These are phyloP conservation scores for Verbascum thapsus DNA, from an alignment of 257 asterid genomes.

Conservation along the genomic window DNA sequence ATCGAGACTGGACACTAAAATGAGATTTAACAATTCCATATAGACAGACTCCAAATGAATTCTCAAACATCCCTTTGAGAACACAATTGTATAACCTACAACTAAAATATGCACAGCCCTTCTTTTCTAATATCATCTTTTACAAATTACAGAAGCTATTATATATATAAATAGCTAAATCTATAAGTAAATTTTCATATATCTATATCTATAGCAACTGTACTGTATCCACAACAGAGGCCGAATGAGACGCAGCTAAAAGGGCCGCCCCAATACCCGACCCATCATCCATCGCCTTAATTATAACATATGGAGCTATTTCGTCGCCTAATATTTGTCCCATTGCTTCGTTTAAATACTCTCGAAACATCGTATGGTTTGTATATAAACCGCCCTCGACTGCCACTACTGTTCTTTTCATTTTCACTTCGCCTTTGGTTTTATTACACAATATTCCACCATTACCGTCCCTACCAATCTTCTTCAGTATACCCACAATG, in stretches of 20 bases:
- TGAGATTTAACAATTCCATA: conserved; percentile 26
- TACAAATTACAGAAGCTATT: conserved; percentile 57
- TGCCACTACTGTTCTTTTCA: conserved; percentile 77
- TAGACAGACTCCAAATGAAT: conserved; percentile 24
- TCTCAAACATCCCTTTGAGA: conserved; percentile 26
- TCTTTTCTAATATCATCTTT: conserved; percentile 30
- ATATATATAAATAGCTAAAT: conserved; percentile 20
- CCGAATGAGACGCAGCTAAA: conserved; percentile 74
- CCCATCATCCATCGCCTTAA: conserved; percentile 69
- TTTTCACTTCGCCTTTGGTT: conserved; percentile 38
- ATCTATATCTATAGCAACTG: conserved; percentile 46
- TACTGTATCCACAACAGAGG: conserved; percentile 40
- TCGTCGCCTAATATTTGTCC: conserved; percentile 69
- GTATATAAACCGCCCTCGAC: conserved; percentile 75
- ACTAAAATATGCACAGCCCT: conserved; percentile 44
- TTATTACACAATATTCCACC: conserved; percentile 51
- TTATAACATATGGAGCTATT: conserved; percentile 55
- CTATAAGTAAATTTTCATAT: conserved; percentile 29
- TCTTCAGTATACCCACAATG: conserved; percentile 85
- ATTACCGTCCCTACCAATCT: conserved; percentile 83
- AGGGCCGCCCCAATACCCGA: conserved; percentile 89
- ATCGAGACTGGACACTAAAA: conserved; percentile 29
- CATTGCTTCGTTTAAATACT: conserved; percentile 75
- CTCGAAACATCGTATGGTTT: conserved; percentile 67
- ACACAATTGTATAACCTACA: conserved; percentile 19